phyloP scores from a whole-genome alignment of 345 rosid genomes.

The Melaleuca quinquenervia region DNA sequence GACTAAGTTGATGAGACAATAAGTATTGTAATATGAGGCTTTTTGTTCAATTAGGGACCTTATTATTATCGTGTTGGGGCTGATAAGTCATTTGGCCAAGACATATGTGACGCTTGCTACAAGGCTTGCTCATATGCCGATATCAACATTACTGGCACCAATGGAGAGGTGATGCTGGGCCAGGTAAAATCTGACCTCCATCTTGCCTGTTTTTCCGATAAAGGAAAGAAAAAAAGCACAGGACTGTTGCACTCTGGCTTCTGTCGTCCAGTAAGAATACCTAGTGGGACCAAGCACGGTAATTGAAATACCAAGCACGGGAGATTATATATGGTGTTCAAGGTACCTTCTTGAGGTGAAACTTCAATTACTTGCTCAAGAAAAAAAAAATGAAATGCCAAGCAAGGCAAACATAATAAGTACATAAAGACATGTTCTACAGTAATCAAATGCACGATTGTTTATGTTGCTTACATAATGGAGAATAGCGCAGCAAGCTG shows the following conservation, averaged over 20 bases:
- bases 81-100: conserved; percentile 81
- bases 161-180: conserved; percentile 94
- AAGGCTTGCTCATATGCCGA: conserved; percentile 91
- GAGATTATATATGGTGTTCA: conserved; percentile 73
- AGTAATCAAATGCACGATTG: neutral
- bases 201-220: neutral
- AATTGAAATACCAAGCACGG: conserved; percentile 86
- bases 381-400: neutral
- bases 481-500: conserved; percentile 97
- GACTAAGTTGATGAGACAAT: neutral
- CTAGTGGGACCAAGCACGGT: conserved; percentile 97
- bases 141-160: conserved; percentile 77
- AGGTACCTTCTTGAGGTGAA: conserved; percentile 91
- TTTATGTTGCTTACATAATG: conserved; percentile 15
- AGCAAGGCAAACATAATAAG: rapidly evolving
- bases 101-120: conserved; percentile 87
- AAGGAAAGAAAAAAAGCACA: neutral
- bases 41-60: conserved; percentile 51
- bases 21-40: neutral
- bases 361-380: neutral
- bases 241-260: neutral
- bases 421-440: neutral
- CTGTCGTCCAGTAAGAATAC: conserved; percentile 73
- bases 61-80: conserved; percentile 85
- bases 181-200: conserved; percentile 28